Conservation (phyloP, 2,329 filamentous ascomycete species). For the Macrophomina tecta region DNA sequence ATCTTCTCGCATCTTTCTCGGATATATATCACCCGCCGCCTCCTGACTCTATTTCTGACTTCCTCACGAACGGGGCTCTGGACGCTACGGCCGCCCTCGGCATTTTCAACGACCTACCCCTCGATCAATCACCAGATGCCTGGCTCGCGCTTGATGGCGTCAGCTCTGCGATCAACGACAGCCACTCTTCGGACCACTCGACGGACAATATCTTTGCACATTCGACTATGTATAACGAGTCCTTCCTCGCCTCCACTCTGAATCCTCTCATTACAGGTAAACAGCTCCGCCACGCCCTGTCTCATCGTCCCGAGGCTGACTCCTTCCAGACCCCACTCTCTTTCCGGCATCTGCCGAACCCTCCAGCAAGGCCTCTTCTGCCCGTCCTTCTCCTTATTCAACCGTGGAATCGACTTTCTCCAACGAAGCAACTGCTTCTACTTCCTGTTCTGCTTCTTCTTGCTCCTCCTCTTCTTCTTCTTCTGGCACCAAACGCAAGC, state of each 20-base stretch:
- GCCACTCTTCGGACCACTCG: neutral
- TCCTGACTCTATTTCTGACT: neutral
- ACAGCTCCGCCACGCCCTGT: neutral
- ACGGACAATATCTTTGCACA: neutral
- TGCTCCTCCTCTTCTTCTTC: neutral
- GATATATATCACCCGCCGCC: slow-evolving; percentile 1
- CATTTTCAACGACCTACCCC: neutral
- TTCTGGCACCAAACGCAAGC: slow-evolving; percentile 4
- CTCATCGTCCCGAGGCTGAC: neutral
- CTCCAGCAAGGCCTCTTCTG: slow-evolving; percentile 2
- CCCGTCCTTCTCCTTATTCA: slow-evolving; percentile 1
- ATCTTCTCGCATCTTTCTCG: slow-evolving; percentile 16
- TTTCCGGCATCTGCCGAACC: neutral
- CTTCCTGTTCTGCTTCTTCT: neutral
- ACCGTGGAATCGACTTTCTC: slow-evolving; percentile 5
- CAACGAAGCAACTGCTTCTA: neutral
- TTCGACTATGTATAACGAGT: slow-evolving; percentile 6
- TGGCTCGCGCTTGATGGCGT: slow-evolving; percentile 14
- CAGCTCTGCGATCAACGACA: neutral
- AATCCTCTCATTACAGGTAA: slow-evolving; percentile 1
- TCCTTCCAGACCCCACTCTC: neutral
- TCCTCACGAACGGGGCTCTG: neutral
- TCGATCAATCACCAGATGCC: neutral
- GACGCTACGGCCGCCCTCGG: neutral
- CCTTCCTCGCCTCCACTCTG: slow-evolving; percentile 9